Percentiles rank a stretch among this genome's conserved stretches.
These are phyloP conservation scores for Fraxinus paxiana DNA, from an alignment of 305 asterid species.

Conservation along the genomic window DNA sequence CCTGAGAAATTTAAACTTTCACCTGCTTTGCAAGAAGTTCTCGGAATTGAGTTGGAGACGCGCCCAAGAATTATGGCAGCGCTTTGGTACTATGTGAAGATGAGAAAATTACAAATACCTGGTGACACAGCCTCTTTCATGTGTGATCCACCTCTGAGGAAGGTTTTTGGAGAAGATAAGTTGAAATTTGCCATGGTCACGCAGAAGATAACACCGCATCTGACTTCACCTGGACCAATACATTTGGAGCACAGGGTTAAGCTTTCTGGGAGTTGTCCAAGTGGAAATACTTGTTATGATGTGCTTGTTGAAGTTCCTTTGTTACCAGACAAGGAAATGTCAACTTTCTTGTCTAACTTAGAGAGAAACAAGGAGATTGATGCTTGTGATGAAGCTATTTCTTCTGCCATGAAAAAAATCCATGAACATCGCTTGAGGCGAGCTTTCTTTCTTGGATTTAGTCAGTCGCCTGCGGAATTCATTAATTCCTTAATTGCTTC, in stretches of 20 bases:
- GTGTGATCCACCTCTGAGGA: constrained; percentile 76
- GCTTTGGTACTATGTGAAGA: constrained; percentile 74
- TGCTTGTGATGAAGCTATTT: constrained; percentile 60
- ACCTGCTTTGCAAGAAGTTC: constrained; percentile 65
- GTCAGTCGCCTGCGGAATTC: constrained; percentile 92
- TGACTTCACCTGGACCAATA: constrained; percentile 70
- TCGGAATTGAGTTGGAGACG: constrained; percentile 85
- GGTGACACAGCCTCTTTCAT: constrained; percentile 68
- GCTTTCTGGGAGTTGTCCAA: constrained; percentile 76
- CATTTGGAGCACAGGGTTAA: constrained; percentile 80
- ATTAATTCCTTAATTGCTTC: constrained; percentile 71
- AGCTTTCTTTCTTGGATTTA: constrained; percentile 82
- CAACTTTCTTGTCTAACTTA: constrained; percentile 45
- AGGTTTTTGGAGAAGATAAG: constrained; percentile 82
- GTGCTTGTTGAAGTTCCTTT: constrained; percentile 74
- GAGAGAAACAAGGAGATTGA: constrained; percentile 64
- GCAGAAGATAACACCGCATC: constrained; percentile 68
- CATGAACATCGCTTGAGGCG: constrained; percentile 60
- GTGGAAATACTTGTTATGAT: constrained; percentile 77
- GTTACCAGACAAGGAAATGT: constrained; percentile 47
- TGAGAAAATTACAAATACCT: constrained; percentile 59
- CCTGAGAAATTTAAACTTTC: constrained; percentile 81
- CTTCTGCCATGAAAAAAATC: constrained; percentile 62
- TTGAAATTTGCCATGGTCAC: constrained; percentile 64
- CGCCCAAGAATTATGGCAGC: constrained; percentile 66